Conservation (phyloP, 2,329 filamentous ascomycete species). For the Ceratocystis papillata region DNA sequence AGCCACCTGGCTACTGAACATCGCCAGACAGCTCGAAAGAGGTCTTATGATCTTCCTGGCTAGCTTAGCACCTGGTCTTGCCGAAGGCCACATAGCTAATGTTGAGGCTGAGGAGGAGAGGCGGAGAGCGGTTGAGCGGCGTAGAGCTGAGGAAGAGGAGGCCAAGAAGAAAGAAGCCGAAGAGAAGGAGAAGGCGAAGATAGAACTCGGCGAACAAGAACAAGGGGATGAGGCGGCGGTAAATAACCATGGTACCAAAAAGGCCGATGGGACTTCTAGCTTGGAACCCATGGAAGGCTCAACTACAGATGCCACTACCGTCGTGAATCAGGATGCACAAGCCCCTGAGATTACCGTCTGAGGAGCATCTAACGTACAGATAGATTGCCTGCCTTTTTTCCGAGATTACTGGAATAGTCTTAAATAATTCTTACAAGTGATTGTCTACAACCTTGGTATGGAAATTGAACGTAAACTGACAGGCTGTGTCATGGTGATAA, state of each 20-base stretch:
- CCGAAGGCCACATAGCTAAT: slow-evolving; percentile 53
- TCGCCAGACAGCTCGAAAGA: slow-evolving; percentile 39
- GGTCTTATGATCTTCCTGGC: slow-evolving; percentile 53
- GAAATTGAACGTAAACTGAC: no score
- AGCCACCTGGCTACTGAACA: slow-evolving; percentile 40
- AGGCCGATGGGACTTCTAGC: neutral
- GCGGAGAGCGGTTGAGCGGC: slow-evolving; percentile 34
- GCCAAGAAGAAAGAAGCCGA: slow-evolving; percentile 26
- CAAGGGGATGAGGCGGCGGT: neutral
- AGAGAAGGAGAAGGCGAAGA: slow-evolving; percentile 10
- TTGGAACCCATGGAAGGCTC: neutral
- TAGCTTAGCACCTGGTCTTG: slow-evolving; percentile 54
- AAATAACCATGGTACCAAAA: neutral
- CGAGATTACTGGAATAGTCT: slow-evolving; percentile 5
- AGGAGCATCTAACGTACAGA: neutral
- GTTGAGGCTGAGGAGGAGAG: slow-evolving; percentile 44
- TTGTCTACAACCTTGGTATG: no score
- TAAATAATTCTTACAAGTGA: neutral
- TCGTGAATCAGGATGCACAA: slow-evolving; percentile 9
- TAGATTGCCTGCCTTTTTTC: no score
- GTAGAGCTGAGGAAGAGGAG: slow-evolving; percentile 27
- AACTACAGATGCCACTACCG: slow-evolving; percentile 4
- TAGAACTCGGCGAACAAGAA: neutral
- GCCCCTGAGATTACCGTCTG: slow-evolving; percentile 6
- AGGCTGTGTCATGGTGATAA: neutral